Conservation (phyloP, 768 basidiomycete genomes). For the Dendrothele bispora region DNA sequence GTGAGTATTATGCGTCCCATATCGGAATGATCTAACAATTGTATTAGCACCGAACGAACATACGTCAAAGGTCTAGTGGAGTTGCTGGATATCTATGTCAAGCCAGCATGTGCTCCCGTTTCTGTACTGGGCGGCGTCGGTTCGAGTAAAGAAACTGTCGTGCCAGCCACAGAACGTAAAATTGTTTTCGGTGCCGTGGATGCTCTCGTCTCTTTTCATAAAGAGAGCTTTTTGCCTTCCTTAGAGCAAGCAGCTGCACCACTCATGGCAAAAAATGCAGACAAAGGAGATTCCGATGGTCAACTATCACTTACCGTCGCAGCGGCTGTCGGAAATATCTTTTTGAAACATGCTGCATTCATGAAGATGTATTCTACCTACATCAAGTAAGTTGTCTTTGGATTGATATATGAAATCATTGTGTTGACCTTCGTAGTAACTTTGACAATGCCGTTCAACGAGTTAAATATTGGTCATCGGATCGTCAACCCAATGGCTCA, state of each 20-base stretch:
- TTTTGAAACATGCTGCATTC: constrained; percentile 92
- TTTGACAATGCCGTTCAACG: constrained; percentile 92
- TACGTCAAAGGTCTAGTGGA: constrained; percentile 95
- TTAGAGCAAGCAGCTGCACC: constrained; percentile 77
- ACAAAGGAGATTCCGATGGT: constrained; percentile 67
- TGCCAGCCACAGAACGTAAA: constrained; percentile 84
- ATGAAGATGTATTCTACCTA: constrained; percentile 99
- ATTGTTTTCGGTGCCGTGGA: constrained; percentile 92
- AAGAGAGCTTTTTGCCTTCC: constrained; percentile 88
- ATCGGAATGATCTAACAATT: constrained; percentile 14
- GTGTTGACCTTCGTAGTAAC: constrained; percentile 53
- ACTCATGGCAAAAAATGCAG: constrained; percentile 51
- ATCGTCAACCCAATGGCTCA: constrained; percentile 41
- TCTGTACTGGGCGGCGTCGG: constrained; percentile 70
- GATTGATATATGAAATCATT: constrained; percentile 1
- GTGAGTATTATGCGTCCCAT: constrained; percentile 45
- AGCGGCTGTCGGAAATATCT: constrained; percentile 82
- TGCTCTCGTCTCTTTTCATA: constrained; percentile 88
- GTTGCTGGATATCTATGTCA: constrained; percentile 93
- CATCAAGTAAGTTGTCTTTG: constrained; percentile 72
- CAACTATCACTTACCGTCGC: constrained; percentile 74
- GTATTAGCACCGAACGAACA: constrained; percentile 84
- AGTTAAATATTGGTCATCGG: constrained; percentile 81
- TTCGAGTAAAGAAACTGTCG: constrained; percentile 77
- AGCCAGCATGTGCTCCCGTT: constrained; percentile 71